Conservation (phyloP, 345 rosid genomes). For the Gossypium sturtianum region DNA sequence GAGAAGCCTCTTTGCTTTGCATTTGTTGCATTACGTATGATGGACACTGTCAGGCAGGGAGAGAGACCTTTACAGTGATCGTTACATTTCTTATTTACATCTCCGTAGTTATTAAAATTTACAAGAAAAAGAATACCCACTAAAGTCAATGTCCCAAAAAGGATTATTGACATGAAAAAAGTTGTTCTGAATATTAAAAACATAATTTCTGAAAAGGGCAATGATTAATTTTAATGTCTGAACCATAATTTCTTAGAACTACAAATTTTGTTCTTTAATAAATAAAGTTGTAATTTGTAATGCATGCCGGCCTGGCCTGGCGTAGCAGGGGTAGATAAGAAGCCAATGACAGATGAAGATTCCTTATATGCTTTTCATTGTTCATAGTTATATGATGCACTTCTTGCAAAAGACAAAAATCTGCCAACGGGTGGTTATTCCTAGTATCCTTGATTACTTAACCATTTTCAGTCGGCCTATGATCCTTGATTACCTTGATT, state of each 20-base stretch:
- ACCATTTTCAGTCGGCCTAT: not conserved
- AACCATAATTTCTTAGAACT: too few species aligned
- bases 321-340: not conserved
- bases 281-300: not conserved
- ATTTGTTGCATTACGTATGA: not conserved
- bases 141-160: not conserved
- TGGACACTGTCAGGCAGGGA: not conserved
- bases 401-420: not conserved
- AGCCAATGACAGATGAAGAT: not conserved
- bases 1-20: not conserved
- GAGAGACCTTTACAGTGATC: not conserved
- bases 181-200: too few species aligned
- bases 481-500: not conserved
- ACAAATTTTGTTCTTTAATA: not conserved
- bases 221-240: not conserved
- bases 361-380: not conserved
- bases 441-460: not conserved
- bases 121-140: not conserved
- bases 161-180: not conserved
- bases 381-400: not conserved
- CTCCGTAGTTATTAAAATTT: not conserved
- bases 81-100: not conserved
- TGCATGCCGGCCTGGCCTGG: slow-evolving; percentile 10
- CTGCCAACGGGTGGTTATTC: not conserved
- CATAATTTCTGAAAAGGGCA: not conserved